A percentile compares a stretch with the other conserved stretches of the same genome.
Conservation (phyloP, 257 asterid species). For the Solanum medicagineum region DNA sequence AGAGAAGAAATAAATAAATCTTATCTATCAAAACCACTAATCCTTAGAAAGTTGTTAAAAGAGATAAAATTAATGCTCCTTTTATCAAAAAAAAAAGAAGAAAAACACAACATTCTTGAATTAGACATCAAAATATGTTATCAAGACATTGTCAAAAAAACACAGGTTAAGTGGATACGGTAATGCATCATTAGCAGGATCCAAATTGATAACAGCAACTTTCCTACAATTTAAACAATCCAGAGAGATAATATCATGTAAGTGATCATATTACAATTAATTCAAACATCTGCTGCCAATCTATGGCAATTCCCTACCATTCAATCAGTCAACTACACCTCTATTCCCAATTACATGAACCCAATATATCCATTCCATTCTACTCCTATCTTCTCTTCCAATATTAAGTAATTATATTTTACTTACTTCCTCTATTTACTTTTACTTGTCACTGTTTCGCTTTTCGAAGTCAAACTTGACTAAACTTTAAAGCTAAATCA, state of each 20-base stretch:
- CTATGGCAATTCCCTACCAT: neutral
- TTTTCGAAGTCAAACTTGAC: too few relatives aligned
- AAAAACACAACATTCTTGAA: neutral
- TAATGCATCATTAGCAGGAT: conserved; percentile 90
- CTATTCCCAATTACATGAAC: neutral
- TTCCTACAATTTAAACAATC: conserved; percentile 47
- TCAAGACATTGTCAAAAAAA: neutral
- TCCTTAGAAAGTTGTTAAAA: too few relatives aligned
- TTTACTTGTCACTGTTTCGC: too few relatives aligned
- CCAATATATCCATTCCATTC: neutral
- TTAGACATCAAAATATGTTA: neutral
- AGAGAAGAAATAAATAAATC: too few relatives aligned
- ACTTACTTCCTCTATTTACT: too few relatives aligned
- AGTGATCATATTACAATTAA: neutral
- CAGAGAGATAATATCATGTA: neutral
- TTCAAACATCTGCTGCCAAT: neutral
- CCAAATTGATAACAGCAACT: conserved; percentile 87
- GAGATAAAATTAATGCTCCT: neutral
- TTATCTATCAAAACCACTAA: too few relatives aligned
- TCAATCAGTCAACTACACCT: neutral
- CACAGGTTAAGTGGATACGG: conserved; percentile 57
- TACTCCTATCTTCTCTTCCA: neutral
- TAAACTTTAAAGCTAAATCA: too few relatives aligned
- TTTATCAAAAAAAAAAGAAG: neutral
- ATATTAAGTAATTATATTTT: neutral